Conservation (phyloP, 1,284 basidiomycete species). For the Fomes fomentarius region DNA sequence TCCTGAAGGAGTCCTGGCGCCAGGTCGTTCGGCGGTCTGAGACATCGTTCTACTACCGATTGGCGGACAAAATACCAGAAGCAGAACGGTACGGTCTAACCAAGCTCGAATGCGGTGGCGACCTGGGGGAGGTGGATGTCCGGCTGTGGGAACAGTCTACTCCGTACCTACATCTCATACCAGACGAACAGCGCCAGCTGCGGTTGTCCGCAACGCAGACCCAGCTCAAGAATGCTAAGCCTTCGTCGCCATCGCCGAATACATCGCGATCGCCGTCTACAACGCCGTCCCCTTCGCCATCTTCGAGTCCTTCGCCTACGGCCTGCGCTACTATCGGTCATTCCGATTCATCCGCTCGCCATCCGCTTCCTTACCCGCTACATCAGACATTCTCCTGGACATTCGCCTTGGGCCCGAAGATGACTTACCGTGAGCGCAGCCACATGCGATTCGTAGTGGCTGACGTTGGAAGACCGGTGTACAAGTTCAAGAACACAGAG, state of each 20-base stretch:
- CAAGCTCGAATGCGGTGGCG: slow-evolving; percentile 7
- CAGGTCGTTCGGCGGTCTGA: slow-evolving; percentile 6
- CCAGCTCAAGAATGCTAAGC: too few species aligned
- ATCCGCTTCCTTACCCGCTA: background rate
- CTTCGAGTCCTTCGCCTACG: background rate
- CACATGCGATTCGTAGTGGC: slow-evolving; percentile 19
- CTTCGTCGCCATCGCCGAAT: too few species aligned
- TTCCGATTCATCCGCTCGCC: background rate
- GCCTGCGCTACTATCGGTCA: too few species aligned
- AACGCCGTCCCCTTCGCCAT: too few species aligned
- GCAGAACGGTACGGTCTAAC: slow-evolving; percentile 8
- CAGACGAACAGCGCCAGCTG: background rate
- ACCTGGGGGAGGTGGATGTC: slow-evolving; percentile 9
- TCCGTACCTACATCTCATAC: background rate
- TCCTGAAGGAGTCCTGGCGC: slow-evolving; percentile 23
- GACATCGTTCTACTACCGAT: slow-evolving; percentile 8
- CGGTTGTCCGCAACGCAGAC: too few species aligned
- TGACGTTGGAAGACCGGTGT: slow-evolving; percentile 14
- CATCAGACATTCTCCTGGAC: slow-evolving; percentile 12
- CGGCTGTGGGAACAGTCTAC: slow-evolving; percentile 1
- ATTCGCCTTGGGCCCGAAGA: background rate
- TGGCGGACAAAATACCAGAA: slow-evolving; percentile 1
- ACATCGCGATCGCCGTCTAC: too few species aligned
- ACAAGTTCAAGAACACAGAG: slow-evolving; percentile 13
- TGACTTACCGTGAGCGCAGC: slow-evolving; percentile 9